Evolutionary conservation across 495 filamentous ascomycete genomes (phyloP).

Genomic region (Podospora australis): DNA sequence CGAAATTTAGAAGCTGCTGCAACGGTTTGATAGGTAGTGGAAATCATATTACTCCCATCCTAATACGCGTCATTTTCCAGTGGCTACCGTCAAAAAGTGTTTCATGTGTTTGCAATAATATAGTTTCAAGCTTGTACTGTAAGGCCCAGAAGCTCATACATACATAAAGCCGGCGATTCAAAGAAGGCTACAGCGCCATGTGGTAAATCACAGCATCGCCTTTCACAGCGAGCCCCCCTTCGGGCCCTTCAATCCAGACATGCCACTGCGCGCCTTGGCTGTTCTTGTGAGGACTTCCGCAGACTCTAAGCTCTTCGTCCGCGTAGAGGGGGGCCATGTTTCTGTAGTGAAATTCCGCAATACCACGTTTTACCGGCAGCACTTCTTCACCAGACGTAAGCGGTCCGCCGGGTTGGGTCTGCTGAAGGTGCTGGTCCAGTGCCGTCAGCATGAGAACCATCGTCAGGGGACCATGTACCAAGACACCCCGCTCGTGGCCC

Average conservation of each 20-base stretch:
- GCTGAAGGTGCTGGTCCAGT: conserved; percentile 25
- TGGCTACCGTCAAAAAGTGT: no score
- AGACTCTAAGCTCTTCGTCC: conserved; percentile 56
- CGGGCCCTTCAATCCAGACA: conserved; percentile 59
- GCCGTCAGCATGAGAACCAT: conserved; percentile 65
- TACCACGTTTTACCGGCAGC: conserved; percentile 14
- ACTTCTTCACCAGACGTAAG: no score
- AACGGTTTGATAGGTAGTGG: no score
- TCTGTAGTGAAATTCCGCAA: conserved; percentile 61
- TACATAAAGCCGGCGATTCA: no score
- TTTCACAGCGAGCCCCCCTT: conserved; percentile 57
- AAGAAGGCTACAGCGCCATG: no score
- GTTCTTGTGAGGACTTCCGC: conserved; percentile 34
- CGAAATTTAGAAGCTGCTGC: no score
- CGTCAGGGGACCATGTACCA: conserved; percentile 85
- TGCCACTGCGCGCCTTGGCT: conserved; percentile 37
- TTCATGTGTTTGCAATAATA: no score
- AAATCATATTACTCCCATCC: no score
- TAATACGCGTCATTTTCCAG: no score
- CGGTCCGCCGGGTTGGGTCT: neutral
- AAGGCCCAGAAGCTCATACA: no score
- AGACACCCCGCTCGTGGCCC: conserved; percentile 61
- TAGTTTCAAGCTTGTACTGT: no score
- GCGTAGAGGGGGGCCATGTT: conserved; percentile 80
- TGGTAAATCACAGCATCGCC: conserved; percentile 29